phyloP scores from a whole-genome alignment of 305 asterid species.

The Rubia tinctorum region DNA sequence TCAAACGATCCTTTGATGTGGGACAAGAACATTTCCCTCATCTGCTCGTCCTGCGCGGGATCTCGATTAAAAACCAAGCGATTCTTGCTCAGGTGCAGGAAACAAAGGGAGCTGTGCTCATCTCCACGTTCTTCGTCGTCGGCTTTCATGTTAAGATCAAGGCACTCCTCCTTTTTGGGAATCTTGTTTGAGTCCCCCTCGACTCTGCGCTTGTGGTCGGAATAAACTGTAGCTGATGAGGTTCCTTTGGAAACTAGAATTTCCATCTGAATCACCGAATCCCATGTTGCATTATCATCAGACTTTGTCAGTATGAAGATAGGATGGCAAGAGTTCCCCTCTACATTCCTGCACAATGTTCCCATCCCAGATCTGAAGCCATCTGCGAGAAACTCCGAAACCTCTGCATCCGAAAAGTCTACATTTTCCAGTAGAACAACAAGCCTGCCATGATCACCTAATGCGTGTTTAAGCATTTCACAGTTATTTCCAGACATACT shows the following conservation, averaged over 20 bases:
- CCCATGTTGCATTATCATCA: conserved; percentile 11
- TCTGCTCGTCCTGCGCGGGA: conserved; percentile 30
- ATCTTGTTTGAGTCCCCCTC: conserved; percentile 56
- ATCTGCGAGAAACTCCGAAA: conserved; percentile 41
- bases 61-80: conserved; percentile 35
- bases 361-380: conserved; percentile 29
- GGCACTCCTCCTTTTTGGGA: conserved; percentile 19
- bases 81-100: conserved; percentile 48
- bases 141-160: conserved; percentile 64
- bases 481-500: conserved; percentile 15
- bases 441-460: conserved; percentile 32
- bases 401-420: conserved; percentile 48
- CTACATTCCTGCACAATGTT: not conserved
- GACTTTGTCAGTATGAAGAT: conserved; percentile 49
- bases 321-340: conserved; percentile 19
- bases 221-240: conserved; percentile 31
- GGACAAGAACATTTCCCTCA: conserved; percentile 42
- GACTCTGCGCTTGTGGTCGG: no score
- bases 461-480: conserved; percentile 43
- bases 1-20: conserved; percentile 32
- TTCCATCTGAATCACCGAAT: conserved; percentile 45
- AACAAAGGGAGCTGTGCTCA: conserved; percentile 22
- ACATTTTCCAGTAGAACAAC: conserved; percentile 60
- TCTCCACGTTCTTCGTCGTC: conserved; percentile 39
- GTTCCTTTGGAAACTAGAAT: conserved; percentile 29